Conservation (phyloP, 2,329 filamentous ascomycete genomes). For the Biscogniauxia sp. region DNA sequence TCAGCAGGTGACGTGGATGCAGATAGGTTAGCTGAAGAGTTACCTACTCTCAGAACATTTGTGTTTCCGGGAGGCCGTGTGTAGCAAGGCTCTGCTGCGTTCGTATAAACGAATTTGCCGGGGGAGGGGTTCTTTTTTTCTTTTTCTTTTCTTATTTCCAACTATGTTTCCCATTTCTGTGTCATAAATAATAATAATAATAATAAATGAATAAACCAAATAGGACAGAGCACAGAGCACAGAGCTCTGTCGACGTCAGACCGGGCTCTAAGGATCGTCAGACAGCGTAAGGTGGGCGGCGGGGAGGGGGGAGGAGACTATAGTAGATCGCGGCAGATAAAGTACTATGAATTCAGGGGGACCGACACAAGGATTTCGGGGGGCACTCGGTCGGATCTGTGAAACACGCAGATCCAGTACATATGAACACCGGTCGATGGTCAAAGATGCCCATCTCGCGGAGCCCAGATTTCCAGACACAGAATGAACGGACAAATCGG, state of each 20-base stretch:
- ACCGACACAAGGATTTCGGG: constrained; percentile 17
- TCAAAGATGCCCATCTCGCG: constrained; percentile 9
- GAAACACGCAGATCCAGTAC: constrained; percentile 20
- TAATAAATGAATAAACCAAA: neutral
- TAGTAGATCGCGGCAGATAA: constrained; percentile 26
- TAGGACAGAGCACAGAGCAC: neutral
- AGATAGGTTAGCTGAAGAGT: constrained; percentile 8
- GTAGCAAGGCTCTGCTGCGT: neutral
- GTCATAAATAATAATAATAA: no score
- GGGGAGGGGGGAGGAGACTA: constrained; percentile 9
- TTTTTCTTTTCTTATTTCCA: neutral
- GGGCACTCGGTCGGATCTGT: constrained; percentile 15
- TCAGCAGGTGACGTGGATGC: constrained; percentile 14
- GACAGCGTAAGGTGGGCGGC: constrained; percentile 4
- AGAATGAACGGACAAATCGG: constrained; percentile 3
- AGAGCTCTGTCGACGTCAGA: constrained; percentile 6
- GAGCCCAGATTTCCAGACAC: neutral
- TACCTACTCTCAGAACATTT: constrained; percentile 9
- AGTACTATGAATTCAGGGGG: constrained; percentile 18
- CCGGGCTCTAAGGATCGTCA: constrained; percentile 12
- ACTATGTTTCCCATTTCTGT: no score
- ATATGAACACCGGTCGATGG: constrained; percentile 5
- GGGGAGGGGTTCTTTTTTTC: no score
- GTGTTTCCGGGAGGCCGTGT: constrained; percentile 2
- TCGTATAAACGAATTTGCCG: neutral